A percentile compares a stretch with the other conserved stretches of the same genome.
phyloP scores from a whole-genome alignment of 2,329 filamentous ascomycete species.

The Mariannaea elegans region DNA sequence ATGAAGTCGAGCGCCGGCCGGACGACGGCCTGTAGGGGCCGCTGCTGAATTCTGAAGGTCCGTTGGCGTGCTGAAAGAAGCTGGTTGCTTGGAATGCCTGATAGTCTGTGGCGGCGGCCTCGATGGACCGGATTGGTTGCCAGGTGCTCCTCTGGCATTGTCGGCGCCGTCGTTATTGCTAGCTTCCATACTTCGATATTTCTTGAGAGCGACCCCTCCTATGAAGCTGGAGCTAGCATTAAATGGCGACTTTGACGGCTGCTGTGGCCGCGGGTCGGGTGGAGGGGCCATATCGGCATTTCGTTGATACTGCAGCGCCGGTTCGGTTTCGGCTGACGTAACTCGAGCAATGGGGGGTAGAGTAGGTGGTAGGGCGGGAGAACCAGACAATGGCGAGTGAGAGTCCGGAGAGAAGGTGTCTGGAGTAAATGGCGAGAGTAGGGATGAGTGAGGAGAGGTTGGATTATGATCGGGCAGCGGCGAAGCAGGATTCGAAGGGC shows the following conservation, averaged over 20 bases:
- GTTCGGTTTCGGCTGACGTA: conserved; percentile 51
- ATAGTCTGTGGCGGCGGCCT: conserved; percentile 34
- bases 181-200: conserved; percentile 52
- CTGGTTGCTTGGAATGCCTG: conserved; percentile 44
- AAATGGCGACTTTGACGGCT: conserved; percentile 45
- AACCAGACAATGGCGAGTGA: conserved; percentile 45
- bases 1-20: conserved; percentile 50
- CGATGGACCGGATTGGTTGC: conserved; percentile 43
- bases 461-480: conserved; percentile 60
- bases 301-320: conserved; percentile 34
- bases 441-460: conserved; percentile 48
- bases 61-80: conserved; percentile 58
- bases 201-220: conserved; percentile 62
- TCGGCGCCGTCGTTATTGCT: conserved; percentile 35
- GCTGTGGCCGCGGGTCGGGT: conserved; percentile 38
- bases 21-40: conserved; percentile 51
- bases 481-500: conserved; percentile 63
- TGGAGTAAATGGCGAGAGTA: conserved; percentile 52
- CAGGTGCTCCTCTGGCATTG: conserved; percentile 27
- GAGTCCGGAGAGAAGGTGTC: conserved; percentile 51
- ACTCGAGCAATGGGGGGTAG: conserved; percentile 62
- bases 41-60: conserved; percentile 53
- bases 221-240: conserved; percentile 59
- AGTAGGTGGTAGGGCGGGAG: conserved; percentile 54
- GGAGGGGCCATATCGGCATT: conserved; percentile 35